Evolutionary conservation across 2,329 filamentous ascomycete species (phyloP), one percentile per base, ranked within the genome.

Genomic region (Penicillium occitanis): DNA sequence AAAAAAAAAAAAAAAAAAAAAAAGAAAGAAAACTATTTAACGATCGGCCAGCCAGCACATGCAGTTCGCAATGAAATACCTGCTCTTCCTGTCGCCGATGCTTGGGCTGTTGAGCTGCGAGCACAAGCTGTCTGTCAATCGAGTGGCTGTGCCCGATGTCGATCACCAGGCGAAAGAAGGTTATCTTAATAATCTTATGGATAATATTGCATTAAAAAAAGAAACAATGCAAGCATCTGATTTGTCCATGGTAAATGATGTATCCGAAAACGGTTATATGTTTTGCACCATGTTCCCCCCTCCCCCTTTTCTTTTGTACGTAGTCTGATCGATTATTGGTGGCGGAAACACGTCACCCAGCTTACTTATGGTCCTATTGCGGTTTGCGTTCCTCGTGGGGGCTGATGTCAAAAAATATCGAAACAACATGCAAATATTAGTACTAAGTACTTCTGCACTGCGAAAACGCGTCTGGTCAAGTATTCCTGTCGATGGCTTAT

Each of bases 191-290:
- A 1, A 50, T 50, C 5, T 14, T 50, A 14, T 28, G 3, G 1
- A 13, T n/a, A 40, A 40, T 51, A 57, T 40, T 57, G 53, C 53
- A 57, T 57, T 6, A 40, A 40, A 44, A 44, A 25, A 57, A 22
- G 19, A 1, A 22, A 8, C 50, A 14, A 57, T 37, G 1, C 30
- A 6, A 6, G 7, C 51, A 40, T 25, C 10, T 57, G n/a, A 57
- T 57, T 57, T 40, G 53, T 57, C 5, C 10, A 5, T 8, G n/a
- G 10, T 11, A 22, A 37, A 35, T 57, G 33, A 57, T 57, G 51
- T 35, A 57, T 57, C 53, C 53, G n/a, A 57, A 57, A 57, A 57
- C 53, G 53, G 33, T 17, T 37, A 57, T 37, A 57, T 37, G 30
- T 37, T 57, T 57, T 37, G 53, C 5, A 30, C 19, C 11, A 33